phyloP scores from a whole-genome alignment of 768 basidiomycete genomes.

The Coprinopsis strossmayeri region DNA sequence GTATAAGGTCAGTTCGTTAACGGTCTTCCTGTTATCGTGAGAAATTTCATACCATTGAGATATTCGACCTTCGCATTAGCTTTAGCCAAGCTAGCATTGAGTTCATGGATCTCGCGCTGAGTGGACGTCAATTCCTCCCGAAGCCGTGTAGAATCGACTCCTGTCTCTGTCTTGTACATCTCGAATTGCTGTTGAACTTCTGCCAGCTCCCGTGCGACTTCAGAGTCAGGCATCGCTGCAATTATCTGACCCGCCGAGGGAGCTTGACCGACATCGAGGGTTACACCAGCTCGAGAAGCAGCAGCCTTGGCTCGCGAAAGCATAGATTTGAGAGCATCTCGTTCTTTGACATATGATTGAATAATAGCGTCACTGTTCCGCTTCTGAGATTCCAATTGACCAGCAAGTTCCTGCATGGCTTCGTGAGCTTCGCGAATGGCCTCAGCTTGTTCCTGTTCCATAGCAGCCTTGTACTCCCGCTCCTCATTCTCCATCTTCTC shows the following conservation, averaged over 20 bases:
- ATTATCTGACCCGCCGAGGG: slow-evolving; percentile 12
- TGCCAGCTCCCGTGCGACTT: slow-evolving; percentile 53
- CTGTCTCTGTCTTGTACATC: slow-evolving; percentile 73
- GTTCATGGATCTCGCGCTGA: slow-evolving; percentile 62
- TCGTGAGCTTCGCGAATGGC: slow-evolving; percentile 86
- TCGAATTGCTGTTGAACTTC: slow-evolving; percentile 80
- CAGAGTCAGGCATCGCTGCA: slow-evolving; percentile 17
- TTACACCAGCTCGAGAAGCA: not conserved
- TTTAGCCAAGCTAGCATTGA: slow-evolving; percentile 68
- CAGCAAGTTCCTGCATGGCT: slow-evolving; percentile 71
- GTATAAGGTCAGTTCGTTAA: too few species aligned
- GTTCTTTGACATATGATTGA: slow-evolving; percentile 79
- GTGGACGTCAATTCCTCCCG: slow-evolving; percentile 63
- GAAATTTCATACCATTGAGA: slow-evolving; percentile 51
- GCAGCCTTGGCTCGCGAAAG: slow-evolving; percentile 46
- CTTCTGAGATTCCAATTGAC: slow-evolving; percentile 75
- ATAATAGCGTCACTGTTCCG: slow-evolving; percentile 62
- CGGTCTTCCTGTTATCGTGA: not conserved
- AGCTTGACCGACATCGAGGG: slow-evolving; percentile 12
- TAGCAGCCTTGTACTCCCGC: slow-evolving; percentile 59
- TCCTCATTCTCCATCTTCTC: slow-evolving; percentile 83
- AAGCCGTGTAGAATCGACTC: slow-evolving; percentile 63
- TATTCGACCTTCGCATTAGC: slow-evolving; percentile 79
- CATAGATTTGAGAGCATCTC: slow-evolving; percentile 78
- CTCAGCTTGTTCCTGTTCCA: slow-evolving; percentile 70